A percentile compares a stretch with the other conserved stretches of the same genome.
Conservation (phyloP, 495 filamentous ascomycete genomes). For the Daldinia loculata region DNA sequence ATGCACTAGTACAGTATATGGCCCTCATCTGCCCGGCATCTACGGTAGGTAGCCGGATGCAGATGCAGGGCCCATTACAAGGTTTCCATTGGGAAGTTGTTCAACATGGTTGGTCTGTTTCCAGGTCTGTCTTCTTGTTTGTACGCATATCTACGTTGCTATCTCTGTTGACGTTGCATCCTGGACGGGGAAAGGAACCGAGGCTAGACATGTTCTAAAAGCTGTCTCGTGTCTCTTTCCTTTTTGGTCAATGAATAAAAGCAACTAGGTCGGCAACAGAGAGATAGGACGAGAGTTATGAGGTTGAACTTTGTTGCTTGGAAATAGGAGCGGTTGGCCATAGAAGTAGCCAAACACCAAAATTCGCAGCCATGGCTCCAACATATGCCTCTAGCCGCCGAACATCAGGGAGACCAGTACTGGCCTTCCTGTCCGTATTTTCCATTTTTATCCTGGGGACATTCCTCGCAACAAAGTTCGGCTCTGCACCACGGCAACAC, state of each 20-base stretch:
- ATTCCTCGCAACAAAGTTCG: constrained; percentile 33
- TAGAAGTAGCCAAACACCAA: constrained; percentile 4
- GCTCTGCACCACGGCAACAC: constrained; percentile 12
- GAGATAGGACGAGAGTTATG: constrained; percentile 4
- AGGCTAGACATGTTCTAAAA: constrained; percentile 8
- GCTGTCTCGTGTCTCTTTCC: constrained; percentile 33
- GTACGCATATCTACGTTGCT: constrained; percentile 4
- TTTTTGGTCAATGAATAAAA: constrained; percentile 21
- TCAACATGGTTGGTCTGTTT: not conserved
- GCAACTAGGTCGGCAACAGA: constrained; percentile 1
- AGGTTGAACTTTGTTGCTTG: constrained; percentile 12
- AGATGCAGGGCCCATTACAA: constrained; percentile 29
- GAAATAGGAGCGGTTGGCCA: constrained; percentile 7
- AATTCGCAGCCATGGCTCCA: constrained; percentile 19
- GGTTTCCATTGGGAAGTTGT: constrained; percentile 9
- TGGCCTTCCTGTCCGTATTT: constrained; percentile 39
- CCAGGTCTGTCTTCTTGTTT: constrained; percentile 28
- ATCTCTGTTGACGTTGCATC: constrained; percentile 36
- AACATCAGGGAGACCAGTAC: constrained; percentile 22
- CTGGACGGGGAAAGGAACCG: constrained; percentile 16
- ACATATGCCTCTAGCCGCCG: constrained; percentile 13
- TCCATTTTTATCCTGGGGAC: constrained; percentile 42
- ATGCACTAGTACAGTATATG: constrained; percentile 7
- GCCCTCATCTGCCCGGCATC: constrained; percentile 19
- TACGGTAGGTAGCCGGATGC: constrained; percentile 18